Evolutionary conservation across 257 asterid species (phyloP), one percentile per base, ranked within the genome.

Genomic region (Lithospermum erythrorhizon): DNA sequence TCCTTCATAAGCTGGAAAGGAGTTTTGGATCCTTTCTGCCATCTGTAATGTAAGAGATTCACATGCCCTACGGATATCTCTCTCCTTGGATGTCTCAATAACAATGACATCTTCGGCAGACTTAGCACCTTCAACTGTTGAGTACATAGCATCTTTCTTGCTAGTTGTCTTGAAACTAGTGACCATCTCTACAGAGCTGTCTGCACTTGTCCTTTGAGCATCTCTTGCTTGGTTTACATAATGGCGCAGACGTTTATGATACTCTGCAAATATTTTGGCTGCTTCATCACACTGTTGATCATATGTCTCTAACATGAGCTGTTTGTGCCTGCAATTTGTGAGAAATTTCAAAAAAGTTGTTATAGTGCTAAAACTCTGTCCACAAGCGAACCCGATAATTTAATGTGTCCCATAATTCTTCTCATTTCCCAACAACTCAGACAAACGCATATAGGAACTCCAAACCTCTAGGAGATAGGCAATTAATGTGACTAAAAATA

Each of bases 201-300:
- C 83, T 23, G 68, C 68, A 49, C 76, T 81, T 59, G 84, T 84
- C 72, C 84, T 77, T 73, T 78, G 90, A 62, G 88, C 80, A 68
- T 89, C 85, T 77, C 87, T 84, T 65, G 95, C 97, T 80, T 86
- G 89, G 73, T 75, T 84, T 22, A 93, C 89, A 80, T 89, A 89
- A 70, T 73, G 56, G 24, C 79, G 74, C 10, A 93, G 81, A 57
- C 95, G 89, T 69, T 89, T 93, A 79, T 93, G 99, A 70, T 89
- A 93, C 82, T 86, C 99, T 0, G 94, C 81, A 83, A 86, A 93
- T 70, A 93, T 87, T 75, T 83, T 93, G 53, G 96, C 91, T n/a
- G 97, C 99, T 77, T 93, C 99, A 65, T 86, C 89, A 71, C 97
- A 80, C 65, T 87, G 99, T 67, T 87, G 95, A 68, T 89, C 97